Percentiles rank a stretch among this genome's conserved stretches.
Conservation (phyloP, 352 stramenopile species). For the Phytopythium kandeliae region DNA sequence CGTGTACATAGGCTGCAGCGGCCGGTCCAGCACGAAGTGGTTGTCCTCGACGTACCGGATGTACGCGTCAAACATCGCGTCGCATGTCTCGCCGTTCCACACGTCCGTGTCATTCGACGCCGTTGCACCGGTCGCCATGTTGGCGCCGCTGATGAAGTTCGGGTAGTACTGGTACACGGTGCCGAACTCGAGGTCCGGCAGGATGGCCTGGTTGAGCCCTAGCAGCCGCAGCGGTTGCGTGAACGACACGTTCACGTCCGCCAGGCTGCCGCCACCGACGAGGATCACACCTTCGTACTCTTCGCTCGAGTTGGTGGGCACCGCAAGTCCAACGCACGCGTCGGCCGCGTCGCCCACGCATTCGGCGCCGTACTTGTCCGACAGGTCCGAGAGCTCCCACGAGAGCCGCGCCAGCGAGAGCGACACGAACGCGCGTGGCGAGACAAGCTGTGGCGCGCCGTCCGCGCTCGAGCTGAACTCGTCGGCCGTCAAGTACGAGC, state of each 20-base stretch:
- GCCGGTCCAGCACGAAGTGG: conserved; percentile 35
- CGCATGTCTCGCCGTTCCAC: conserved; percentile 13
- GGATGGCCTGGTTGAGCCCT: conserved; percentile 18
- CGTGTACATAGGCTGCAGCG: conserved; percentile 45
- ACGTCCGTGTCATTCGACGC: not conserved
- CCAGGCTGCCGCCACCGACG: conserved; percentile 17
- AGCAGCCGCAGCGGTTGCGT: conserved; percentile 23
- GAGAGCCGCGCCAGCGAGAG: conserved; percentile 29
- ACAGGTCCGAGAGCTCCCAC: conserved; percentile 23
- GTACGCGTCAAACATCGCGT: conserved; percentile 41
- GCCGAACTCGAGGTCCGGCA: conserved; percentile 3
- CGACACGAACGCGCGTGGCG: conserved; percentile 18
- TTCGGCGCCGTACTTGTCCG: conserved; percentile 21
- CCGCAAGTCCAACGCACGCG: conserved; percentile 15
- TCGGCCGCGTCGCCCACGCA: not conserved
- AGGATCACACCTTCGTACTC: conserved; percentile 14
- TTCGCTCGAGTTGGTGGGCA: conserved; percentile 12
- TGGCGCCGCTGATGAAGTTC: conserved; percentile 13
- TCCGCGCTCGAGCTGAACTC: conserved; percentile 7
- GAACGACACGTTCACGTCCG: conserved; percentile 14
- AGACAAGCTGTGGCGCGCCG: conserved; percentile 13
- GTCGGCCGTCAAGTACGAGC: conserved; percentile 23
- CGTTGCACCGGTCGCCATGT: not conserved
- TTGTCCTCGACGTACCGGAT: conserved; percentile 36
- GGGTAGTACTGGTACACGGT: conserved; percentile 11